Evolutionary conservation across 257 asterid genomes (phyloP).

Genomic region (Solanum ossicruentum): DNA sequence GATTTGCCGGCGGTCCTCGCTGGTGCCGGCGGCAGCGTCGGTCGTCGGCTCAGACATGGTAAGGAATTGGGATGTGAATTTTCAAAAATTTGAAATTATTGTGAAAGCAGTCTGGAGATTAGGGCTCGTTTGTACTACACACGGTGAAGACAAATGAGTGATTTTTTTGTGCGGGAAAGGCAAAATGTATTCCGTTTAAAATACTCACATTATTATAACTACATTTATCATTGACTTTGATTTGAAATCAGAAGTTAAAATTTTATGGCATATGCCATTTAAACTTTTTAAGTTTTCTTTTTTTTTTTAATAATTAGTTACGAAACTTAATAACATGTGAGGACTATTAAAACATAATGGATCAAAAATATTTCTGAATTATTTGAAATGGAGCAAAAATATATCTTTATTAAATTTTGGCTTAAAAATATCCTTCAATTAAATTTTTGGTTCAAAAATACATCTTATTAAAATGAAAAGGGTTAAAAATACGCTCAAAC

Average conservation of each 20-base stretch:
- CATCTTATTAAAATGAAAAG: too few relatives aligned
- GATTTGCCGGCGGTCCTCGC: conserved; percentile 20
- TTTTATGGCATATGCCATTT: background rate
- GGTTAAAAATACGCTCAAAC: too few relatives aligned
- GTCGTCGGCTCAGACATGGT: conserved; percentile 31
- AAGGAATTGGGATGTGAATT: background rate
- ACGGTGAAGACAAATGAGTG: background rate
- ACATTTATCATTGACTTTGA: background rate
- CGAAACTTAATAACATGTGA: too few relatives aligned
- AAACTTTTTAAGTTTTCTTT: too few relatives aligned
- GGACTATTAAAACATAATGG: too few relatives aligned
- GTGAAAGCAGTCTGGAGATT: background rate
- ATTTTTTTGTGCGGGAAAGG: conserved; percentile 16
- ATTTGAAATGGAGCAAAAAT: too few relatives aligned
- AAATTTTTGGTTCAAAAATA: too few relatives aligned
- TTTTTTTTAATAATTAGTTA: too few relatives aligned
- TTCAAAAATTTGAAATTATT: background rate
- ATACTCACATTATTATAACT: background rate
- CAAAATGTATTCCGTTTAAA: background rate
- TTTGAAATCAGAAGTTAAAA: background rate
- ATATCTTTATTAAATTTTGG: too few relatives aligned
- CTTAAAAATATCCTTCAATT: too few relatives aligned
- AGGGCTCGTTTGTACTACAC: background rate
- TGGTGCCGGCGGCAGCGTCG: background rate
- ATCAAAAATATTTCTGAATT: too few relatives aligned